Evolutionary conservation across 2,329 filamentous ascomycete genomes (phyloP).

Genomic region (Sporothrix pseudoabietina): DNA sequence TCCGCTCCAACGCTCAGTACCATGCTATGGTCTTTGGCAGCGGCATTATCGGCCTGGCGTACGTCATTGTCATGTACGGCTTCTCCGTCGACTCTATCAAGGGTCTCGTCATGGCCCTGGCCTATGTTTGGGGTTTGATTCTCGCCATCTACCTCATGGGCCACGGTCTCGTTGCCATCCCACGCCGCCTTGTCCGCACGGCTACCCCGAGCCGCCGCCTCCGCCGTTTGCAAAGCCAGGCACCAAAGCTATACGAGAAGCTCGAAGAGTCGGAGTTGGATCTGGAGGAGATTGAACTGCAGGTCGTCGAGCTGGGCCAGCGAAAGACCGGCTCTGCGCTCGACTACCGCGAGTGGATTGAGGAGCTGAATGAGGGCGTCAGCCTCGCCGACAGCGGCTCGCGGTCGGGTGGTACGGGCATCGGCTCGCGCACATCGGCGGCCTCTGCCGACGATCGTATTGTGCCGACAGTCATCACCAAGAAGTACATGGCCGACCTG

Average conservation of each 20-base stretch:
- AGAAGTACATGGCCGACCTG: conserved; percentile 88
- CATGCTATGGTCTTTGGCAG: conserved; percentile 76
- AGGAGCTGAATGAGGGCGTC: conserved; percentile 81
- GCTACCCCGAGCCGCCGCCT: conserved; percentile 75
- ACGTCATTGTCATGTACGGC: conserved; percentile 78
- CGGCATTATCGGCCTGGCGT: conserved; percentile 72
- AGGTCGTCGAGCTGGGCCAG: conserved; percentile 75
- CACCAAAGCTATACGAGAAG: conserved; percentile 81
- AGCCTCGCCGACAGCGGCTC: conserved; percentile 65
- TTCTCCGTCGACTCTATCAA: conserved; percentile 74
- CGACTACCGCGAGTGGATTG: conserved; percentile 90
- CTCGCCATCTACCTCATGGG: conserved; percentile 98
- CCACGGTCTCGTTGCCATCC: conserved; percentile 90
- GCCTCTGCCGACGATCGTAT: conserved; percentile 50
- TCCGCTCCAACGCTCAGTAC: conserved; percentile 85
- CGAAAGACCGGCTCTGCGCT: conserved; percentile 77
- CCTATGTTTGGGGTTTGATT: conserved; percentile 90
- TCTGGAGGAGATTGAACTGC: conserved; percentile 77
- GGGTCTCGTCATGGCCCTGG: conserved; percentile 84
- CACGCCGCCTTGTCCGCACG: conserved; percentile 75
- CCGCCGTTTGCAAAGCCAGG: conserved; percentile 73
- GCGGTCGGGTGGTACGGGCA: conserved; percentile 43
- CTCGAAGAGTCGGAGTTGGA: conserved; percentile 80
- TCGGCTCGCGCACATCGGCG: conserved; percentile 37
- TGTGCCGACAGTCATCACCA: conserved; percentile 82